Base-by-base conservation (phyloP, 495 filamentous ascomycete genomes). In the Hamigera avellanea region DNA sequence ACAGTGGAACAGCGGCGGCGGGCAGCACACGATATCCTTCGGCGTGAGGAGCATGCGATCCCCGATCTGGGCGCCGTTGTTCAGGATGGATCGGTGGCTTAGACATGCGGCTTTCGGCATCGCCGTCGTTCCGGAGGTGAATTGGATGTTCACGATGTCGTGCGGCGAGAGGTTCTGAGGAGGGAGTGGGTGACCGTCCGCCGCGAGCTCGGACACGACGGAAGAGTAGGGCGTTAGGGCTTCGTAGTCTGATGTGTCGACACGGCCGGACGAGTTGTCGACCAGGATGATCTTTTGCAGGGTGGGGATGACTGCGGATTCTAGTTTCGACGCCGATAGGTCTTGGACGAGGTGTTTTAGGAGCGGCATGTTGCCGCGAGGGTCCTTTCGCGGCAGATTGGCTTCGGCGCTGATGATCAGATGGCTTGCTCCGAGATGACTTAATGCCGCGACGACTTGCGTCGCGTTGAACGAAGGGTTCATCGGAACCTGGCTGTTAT, bases 61-160 rank as follows among this genome's bases (percentile, higher is more conserved):
- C 2, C 84, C 86, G 42, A 93, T 88, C 26, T 80, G 75, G 6
- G 68, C 70, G 21, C 87, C 86, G 52, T 95, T 95, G 54, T 98
- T 98, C 27, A 98, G 65, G 42, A 98, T 94, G 8, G 71, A 76
- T 6, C 66, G 70, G 57, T 98, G 91, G 5, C 72, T 79, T 3
- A 98, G 70, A 59, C 86, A 93, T 1, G 89, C 86, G 0, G 91
- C 91, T 64, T 98, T 98, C 2, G 91, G 91, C 50, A 72, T 64
- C 0, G 78, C 79, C 0, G 89, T 98, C 6, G 89, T 98, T 18
- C 89, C 91, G 6, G 83, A 89, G 6, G 91, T 98, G 59, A 95
- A 98, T 52, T 98, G 91, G 44, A 98, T 94, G 53, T 95, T 95
- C 30, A 93, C 77, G 2, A 83, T 75, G 12, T 98, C 91, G 39